Conservation (phyloP, 108 stramenopile genomes). For the Phaeodactylum tricornutum region DNA sequence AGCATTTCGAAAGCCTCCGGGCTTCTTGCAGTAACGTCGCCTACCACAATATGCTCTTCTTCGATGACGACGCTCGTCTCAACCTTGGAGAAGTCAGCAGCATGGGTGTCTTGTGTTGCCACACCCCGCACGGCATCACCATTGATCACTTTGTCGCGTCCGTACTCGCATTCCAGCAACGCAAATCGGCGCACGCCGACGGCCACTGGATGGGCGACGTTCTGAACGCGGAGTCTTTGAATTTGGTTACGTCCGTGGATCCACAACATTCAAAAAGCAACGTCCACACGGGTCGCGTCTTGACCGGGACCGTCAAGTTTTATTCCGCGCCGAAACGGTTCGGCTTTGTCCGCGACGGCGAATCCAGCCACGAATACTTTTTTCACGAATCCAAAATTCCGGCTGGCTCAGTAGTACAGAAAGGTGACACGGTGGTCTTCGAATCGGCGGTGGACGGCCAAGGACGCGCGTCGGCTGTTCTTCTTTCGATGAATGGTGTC, state of each 20-base stretch:
- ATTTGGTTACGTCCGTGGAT: neutral
- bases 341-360: constrained; percentile 11
- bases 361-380: constrained; percentile 5
- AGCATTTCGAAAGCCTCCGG: constrained; percentile 53
- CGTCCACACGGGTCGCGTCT: neutral
- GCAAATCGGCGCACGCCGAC: constrained; percentile 1
- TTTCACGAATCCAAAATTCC: constrained; percentile 17
- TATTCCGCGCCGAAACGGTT: constrained; percentile 8
- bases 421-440: constrained; percentile 5
- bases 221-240: neutral
- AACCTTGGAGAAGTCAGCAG: constrained; percentile 27
- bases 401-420: constrained; percentile 1
- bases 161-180: constrained; percentile 2
- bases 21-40: constrained; percentile 32
- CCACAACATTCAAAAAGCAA: neutral
- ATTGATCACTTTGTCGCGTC: constrained; percentile 6
- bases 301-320: constrained; percentile 11
- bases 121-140: constrained; percentile 10
- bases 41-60: constrained; percentile 78
- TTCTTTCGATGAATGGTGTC: neutral
- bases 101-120: constrained; percentile 48
- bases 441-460: neutral
- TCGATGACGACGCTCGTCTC: constrained; percentile 70
- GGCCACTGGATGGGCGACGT: constrained; percentile 15
- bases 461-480: constrained; percentile 8